These are phyloP conservation scores for Ogataea zsoltii DNA, from an alignment of 805 yeast genomes.

Conservation along the genomic window DNA sequence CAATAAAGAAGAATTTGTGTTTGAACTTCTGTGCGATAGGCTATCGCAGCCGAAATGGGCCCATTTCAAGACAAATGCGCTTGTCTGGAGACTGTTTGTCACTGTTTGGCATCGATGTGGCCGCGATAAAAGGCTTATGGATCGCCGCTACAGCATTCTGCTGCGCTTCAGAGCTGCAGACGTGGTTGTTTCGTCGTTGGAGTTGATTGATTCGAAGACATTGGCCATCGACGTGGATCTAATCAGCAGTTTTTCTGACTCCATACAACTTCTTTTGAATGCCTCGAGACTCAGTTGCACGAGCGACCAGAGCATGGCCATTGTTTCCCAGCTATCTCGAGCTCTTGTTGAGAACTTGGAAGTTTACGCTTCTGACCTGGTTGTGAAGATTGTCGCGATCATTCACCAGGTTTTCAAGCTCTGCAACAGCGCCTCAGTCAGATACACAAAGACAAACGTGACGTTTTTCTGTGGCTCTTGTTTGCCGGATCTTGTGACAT, in stretches of 20 bases:
- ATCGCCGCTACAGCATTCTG: conserved; percentile 41
- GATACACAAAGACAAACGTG: conserved; percentile 29
- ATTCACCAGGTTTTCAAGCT: conserved; percentile 22
- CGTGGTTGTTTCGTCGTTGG: conserved; percentile 29
- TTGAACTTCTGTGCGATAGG: conserved; percentile 62
- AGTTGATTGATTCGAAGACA: conserved; percentile 16
- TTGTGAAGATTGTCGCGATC: conserved; percentile 5
- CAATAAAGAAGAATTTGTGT: conserved; percentile 50
- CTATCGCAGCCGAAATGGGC: conserved; percentile 48
- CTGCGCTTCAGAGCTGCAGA: conserved; percentile 45
- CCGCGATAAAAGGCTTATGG: conserved; percentile 20
- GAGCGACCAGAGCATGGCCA: conserved; percentile 28
- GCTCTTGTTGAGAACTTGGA: conserved; percentile 2
- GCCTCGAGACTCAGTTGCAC: conserved; percentile 19
- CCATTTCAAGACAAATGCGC: conserved; percentile 42
- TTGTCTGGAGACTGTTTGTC: conserved; percentile 54
- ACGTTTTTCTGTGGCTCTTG: conserved; percentile 27
- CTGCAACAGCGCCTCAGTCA: conserved; percentile 24
- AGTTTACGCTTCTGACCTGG: conserved; percentile 2
- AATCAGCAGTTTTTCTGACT: conserved; percentile 21
- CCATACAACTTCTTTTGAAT: conserved; percentile 19
- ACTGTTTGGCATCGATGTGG: conserved; percentile 28
- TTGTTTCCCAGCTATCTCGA: conserved; percentile 18
- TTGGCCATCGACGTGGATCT: conserved; percentile 24
- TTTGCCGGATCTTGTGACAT: conserved; percentile 23